Conservation (phyloP, 2,329 filamentous ascomycete species). For the Blumeria graminis region DNA sequence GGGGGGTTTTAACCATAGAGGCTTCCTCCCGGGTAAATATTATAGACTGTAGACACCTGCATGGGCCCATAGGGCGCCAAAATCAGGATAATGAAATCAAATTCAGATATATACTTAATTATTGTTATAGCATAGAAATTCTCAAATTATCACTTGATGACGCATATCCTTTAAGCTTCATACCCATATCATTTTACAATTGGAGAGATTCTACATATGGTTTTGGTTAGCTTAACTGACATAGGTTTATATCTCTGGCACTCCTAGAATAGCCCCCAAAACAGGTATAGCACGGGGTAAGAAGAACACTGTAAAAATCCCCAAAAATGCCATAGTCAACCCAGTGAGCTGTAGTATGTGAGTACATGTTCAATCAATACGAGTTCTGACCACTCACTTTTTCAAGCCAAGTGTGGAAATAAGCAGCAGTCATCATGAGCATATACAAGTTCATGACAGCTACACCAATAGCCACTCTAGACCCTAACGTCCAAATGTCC, state of each 20-base stretch:
- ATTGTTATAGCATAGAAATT: too few relatives aligned
- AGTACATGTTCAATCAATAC: slow-evolving; percentile 1
- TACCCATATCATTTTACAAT: too few relatives aligned
- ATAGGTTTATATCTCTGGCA: slow-evolving; percentile 17
- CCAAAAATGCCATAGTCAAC: slow-evolving; percentile 21
- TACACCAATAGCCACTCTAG: slow-evolving; percentile 35
- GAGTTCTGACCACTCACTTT: slow-evolving; percentile 33
- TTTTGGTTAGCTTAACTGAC: too few relatives aligned
- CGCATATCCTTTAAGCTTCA: too few relatives aligned
- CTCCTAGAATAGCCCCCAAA: slow-evolving; percentile 22
- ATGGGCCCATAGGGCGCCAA: too few relatives aligned
- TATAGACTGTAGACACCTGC: too few relatives aligned
- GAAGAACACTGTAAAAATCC: slow-evolving; percentile 26
- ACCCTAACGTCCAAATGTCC: slow-evolving; percentile 20
- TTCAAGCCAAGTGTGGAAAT: slow-evolving; percentile 97
- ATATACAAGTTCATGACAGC: slow-evolving; percentile 69
- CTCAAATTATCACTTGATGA: too few relatives aligned
- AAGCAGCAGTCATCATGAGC: slow-evolving; percentile 94
- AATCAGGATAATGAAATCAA: too few relatives aligned
- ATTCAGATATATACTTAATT: too few relatives aligned
- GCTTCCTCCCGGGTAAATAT: too few relatives aligned
- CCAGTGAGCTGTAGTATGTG: slow-evolving; percentile 21
- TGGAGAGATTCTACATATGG: too few relatives aligned
- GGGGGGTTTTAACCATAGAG: too few relatives aligned
- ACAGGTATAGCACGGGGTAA: slow-evolving; percentile 21